Base-by-base conservation (phyloP, 805 yeast species). In the Yamadazyma laniorum region DNA sequence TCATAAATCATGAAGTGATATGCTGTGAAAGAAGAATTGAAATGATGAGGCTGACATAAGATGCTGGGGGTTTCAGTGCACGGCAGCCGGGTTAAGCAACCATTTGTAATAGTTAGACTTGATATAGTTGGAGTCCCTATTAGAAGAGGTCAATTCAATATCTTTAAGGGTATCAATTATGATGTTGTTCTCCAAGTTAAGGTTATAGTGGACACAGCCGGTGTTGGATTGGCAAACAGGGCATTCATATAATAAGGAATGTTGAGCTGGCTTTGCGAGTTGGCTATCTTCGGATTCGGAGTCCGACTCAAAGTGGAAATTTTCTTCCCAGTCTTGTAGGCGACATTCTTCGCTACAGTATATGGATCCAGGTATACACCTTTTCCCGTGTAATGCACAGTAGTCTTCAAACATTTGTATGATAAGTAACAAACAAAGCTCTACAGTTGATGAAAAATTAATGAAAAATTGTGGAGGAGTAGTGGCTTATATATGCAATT, bases 41-140 rank as follows among this genome's bases (percentile, higher is more conserved):
- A 36, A 9, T 32, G 35, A 25, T 25, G 29, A 9, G n/a, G n/a
- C n/a, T n/a, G n/a, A n/a, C n/a, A n/a, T n/a, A n/a, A n/a, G n/a
- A n/a, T n/a, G n/a, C n/a, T n/a, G n/a, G 18, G n/a, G 12, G 15
- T 17, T 14, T 34, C 32, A 37, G 26, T 30, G 35, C 3, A 37
- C 33, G 6, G 40, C 30, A 3, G 40, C n/a, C 3, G 51, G 34
- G 15, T 46, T 44, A 16, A 53, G 39, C 32, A 57, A 48, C 61
- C 61, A 58, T 39, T 56, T 56, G 35, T 56, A 44, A 37, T 58
- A 58, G 38, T 58, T 58, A 1, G 41, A 31, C 19, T 23, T 30
- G 18, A 43, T 21, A 16, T 31, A 35, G 17, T 26, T 27, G 11
- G 32, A 21, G 19, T 38, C 30, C 16, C 9, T n/a, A 14, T 11